phyloP scores from a whole-genome alignment of 2,329 filamentous ascomycete genomes.

The Ophiostoma sp. region DNA sequence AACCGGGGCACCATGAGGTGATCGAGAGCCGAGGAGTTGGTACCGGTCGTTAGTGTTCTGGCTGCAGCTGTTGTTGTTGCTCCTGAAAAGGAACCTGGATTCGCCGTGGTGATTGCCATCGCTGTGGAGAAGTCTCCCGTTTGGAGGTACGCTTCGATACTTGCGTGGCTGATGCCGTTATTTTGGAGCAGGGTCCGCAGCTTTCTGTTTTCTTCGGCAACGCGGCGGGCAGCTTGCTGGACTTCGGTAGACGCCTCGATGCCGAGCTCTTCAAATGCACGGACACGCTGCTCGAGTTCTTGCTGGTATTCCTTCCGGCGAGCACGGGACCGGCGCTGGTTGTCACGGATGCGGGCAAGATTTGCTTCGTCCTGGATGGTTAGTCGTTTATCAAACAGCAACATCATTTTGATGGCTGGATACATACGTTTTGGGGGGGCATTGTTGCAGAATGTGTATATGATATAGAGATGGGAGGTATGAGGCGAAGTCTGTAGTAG shows the following conservation, averaged over 20 bases:
- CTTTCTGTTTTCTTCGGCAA: slow-evolving; percentile 63
- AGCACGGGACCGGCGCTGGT: slow-evolving; percentile 69
- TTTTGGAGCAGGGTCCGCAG: slow-evolving; percentile 54
- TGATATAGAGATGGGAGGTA: background rate
- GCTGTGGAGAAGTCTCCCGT: slow-evolving; percentile 13
- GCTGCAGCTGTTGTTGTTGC: too few relatives aligned
- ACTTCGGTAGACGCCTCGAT: slow-evolving; percentile 66
- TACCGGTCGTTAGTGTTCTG: background rate
- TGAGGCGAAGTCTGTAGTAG: background rate
- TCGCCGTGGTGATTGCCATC: background rate
- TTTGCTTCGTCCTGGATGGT: slow-evolving; percentile 26
- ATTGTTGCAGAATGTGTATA: background rate
- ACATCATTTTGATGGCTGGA: background rate
- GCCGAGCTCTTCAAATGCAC: slow-evolving; percentile 58
- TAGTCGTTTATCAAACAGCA: background rate
- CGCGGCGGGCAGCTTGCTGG: slow-evolving; percentile 61
- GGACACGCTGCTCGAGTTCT: slow-evolving; percentile 60
- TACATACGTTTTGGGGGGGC: slow-evolving; percentile 20
- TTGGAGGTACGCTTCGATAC: slow-evolving; percentile 43
- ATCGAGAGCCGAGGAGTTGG: slow-evolving; percentile 30
- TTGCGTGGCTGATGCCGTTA: slow-evolving; percentile 52
- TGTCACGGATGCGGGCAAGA: slow-evolving; percentile 62
- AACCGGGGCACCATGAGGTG: slow-evolving; percentile 37
- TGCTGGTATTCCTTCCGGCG: slow-evolving; percentile 67
- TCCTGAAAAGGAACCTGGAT: background rate